Conservation (phyloP, 371 early-diverging fungal genomes). For the Quaeritorhiza haematococci region DNA sequence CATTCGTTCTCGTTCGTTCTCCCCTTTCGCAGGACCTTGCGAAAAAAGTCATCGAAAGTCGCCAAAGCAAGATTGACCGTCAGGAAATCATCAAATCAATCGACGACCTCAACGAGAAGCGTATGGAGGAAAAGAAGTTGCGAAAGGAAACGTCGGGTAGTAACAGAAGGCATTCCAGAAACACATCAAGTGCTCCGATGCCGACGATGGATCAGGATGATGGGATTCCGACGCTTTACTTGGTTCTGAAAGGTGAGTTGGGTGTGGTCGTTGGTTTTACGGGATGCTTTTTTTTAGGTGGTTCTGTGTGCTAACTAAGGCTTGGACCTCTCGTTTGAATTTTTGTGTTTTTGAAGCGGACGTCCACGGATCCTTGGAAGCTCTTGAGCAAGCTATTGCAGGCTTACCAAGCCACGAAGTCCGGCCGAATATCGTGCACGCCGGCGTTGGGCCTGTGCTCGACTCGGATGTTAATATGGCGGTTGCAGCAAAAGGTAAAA, state of each 20-base stretch:
- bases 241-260: conserved; percentile 47
- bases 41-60: conserved; percentile 68
- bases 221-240: too few relatives aligned
- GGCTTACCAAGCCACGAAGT: conserved; percentile 77
- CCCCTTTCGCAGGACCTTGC: conserved; percentile 56
- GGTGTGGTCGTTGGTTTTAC: too few relatives aligned
- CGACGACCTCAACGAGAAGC: conserved; percentile 72
- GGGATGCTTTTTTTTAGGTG: too few relatives aligned
- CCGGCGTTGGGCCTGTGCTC: conserved; percentile 74
- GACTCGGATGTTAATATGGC: conserved; percentile 37
- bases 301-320: too few relatives aligned
- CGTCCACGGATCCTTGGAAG: conserved; percentile 92
- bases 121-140: conserved; percentile 57
- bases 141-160: conserved; percentile 25
- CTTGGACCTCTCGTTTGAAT: too few relatives aligned
- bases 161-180: conserved; percentile 2
- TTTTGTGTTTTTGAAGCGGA: conserved; percentile 62
- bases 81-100: conserved; percentile 60
- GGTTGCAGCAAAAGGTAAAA: conserved; percentile 21
- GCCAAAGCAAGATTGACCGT: conserved; percentile 55
- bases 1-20: too few relatives aligned
- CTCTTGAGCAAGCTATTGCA: conserved; percentile 71
- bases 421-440: conserved; percentile 62
- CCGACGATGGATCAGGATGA: too few relatives aligned
- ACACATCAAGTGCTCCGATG: too few relatives aligned